phyloP scores from a whole-genome alignment of 805 yeast species.

The Barnettozyma pratensis region DNA sequence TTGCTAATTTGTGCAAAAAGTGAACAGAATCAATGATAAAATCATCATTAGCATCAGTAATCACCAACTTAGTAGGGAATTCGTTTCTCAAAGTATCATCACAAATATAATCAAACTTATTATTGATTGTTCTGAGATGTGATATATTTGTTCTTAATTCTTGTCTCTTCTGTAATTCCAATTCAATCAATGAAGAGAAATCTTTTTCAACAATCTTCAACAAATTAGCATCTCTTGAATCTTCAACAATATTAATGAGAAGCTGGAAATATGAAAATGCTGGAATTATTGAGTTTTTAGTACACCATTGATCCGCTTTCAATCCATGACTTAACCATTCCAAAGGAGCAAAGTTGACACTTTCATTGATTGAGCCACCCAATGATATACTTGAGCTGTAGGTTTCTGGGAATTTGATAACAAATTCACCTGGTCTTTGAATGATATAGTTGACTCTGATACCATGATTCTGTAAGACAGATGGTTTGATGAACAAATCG shows the following conservation, averaged over 20 bases:
- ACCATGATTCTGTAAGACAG: slow-evolving; percentile 39
- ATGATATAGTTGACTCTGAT: slow-evolving; percentile 41
- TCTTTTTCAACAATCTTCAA: slow-evolving; percentile 30
- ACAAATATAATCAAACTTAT: slow-evolving; percentile 39
- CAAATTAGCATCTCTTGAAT: slow-evolving; percentile 34
- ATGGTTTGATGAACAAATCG: slow-evolving; percentile 47
- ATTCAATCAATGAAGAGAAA: slow-evolving; percentile 29
- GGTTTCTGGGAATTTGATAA: slow-evolving; percentile 52
- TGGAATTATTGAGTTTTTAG: slow-evolving; percentile 43
- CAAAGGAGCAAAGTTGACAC: slow-evolving; percentile 48
- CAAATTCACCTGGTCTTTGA: slow-evolving; percentile 60
- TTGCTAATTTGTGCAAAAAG: slow-evolving; percentile 22
- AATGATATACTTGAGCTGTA: slow-evolving; percentile 47
- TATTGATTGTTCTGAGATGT: slow-evolving; percentile 29
- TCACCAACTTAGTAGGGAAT: slow-evolving; percentile 50
- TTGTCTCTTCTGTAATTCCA: slow-evolving; percentile 41
- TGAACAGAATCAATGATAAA: slow-evolving; percentile 29
- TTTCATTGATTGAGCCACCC: slow-evolving; percentile 54
- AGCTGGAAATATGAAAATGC: slow-evolving; percentile 46
- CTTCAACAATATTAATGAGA: slow-evolving; percentile 39
- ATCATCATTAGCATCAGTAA: slow-evolving; percentile 29
- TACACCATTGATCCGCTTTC: slow-evolving; percentile 48
- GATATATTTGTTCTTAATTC: slow-evolving; percentile 29
- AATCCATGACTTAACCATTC: slow-evolving; percentile 47
- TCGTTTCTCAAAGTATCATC: slow-evolving; percentile 48